Conservation (phyloP, 2,329 filamentous ascomycete species). For the Fusarium redolens region DNA sequence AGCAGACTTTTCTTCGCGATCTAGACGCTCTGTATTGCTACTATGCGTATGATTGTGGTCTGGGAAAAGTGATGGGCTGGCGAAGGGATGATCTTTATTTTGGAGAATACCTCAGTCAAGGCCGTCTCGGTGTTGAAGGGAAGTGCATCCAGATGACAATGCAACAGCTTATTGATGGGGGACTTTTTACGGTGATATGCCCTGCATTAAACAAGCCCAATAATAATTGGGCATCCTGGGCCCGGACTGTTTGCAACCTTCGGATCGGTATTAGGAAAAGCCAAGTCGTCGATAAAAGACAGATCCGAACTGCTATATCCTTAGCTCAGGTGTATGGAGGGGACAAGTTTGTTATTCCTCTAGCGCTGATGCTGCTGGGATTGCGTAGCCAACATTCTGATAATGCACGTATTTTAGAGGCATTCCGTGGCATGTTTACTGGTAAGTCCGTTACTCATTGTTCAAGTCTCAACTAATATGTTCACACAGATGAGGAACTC, state of each 20-base stretch:
- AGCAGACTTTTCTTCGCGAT: not conserved
- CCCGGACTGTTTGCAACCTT: fast-evolving
- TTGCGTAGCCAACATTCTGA: not conserved
- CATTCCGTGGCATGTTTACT: no score
- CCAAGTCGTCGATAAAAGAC: not conserved
- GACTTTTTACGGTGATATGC: not conserved
- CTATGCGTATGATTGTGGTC: fast-evolving
- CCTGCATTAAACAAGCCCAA: fast-evolving
- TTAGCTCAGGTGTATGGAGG: fast-evolving
- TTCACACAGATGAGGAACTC: no score
- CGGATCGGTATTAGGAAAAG: fast-evolving
- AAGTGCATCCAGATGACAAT: not conserved
- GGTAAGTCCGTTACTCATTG: no score
- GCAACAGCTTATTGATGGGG: not conserved
- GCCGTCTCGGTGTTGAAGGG: fast-evolving
- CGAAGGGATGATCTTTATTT: not conserved
- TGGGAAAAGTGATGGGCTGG: not conserved
- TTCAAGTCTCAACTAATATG: no score
- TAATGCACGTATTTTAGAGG: not conserved
- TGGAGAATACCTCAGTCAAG: not conserved
- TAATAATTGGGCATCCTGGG: not conserved
- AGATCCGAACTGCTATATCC: not conserved
- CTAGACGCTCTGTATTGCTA: fast-evolving
- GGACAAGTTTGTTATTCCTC: fast-evolving
- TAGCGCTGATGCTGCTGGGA: not conserved